phyloP scores from a whole-genome alignment of 2,329 filamentous ascomycete species.

The Dendryphion nanum region DNA sequence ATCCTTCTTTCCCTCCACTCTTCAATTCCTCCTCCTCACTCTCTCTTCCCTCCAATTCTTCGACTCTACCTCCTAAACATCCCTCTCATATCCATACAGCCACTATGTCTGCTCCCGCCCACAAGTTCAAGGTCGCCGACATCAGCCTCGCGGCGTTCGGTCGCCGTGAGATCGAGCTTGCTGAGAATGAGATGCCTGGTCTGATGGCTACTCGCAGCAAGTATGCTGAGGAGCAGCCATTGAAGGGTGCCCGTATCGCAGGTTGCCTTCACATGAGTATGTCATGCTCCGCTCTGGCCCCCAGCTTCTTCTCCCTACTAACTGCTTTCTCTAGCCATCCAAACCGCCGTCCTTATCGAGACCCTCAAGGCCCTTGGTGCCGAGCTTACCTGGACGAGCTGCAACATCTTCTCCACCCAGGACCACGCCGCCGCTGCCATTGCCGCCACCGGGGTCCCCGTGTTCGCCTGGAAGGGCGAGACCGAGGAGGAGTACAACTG shows the following conservation, averaged over 20 bases:
- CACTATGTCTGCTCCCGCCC: slow-evolving; percentile 72
- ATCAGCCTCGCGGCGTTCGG: slow-evolving; percentile 95
- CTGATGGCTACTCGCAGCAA: slow-evolving; percentile 92
- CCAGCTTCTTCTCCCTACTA: neutral
- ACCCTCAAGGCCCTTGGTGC: slow-evolving; percentile 91
- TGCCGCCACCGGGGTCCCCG: slow-evolving; percentile 86
- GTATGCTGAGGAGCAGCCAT: slow-evolving; percentile 90
- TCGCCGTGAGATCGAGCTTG: slow-evolving; percentile 97
- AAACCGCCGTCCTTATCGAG: slow-evolving; percentile 99
- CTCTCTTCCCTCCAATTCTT: slow-evolving; percentile 13
- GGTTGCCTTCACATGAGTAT: slow-evolving; percentile 97
- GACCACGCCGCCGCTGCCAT: slow-evolving; percentile 98
- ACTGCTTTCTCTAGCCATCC: slow-evolving; percentile 64
- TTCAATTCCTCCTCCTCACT: slow-evolving; percentile 8
- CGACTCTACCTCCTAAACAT: slow-evolving; percentile 8
- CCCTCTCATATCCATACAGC: slow-evolving; percentile 17
- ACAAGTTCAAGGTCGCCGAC: slow-evolving; percentile 98
- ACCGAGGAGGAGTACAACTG: slow-evolving; percentile 99
- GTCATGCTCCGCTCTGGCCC: slow-evolving; percentile 24
- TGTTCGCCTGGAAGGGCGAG: slow-evolving; percentile 85
- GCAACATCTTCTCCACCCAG: slow-evolving; percentile 99
- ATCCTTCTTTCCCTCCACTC: slow-evolving; percentile 1
- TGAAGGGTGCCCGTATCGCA: slow-evolving; percentile 92
- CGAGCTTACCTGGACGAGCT: slow-evolving; percentile 97
- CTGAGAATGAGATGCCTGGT: slow-evolving; percentile 91